Conservation (phyloP, 2,329 filamentous ascomycete species). For the Penicillium brevicompactum region DNA sequence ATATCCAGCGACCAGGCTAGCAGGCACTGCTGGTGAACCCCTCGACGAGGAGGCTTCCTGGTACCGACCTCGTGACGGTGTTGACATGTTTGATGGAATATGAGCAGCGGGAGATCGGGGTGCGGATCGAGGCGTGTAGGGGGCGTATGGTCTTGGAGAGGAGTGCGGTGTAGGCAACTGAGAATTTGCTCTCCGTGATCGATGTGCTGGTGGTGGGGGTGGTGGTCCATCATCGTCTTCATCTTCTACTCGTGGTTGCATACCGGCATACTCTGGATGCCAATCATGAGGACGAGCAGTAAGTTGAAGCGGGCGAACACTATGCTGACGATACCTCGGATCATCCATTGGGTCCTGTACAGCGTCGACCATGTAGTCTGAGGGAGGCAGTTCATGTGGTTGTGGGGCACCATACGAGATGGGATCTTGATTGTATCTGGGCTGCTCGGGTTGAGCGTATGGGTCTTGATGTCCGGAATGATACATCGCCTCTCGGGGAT, state of each 20-base stretch:
- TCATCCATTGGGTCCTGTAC: conserved; percentile 22
- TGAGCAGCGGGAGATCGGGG: neutral
- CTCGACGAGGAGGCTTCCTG: conserved; percentile 15
- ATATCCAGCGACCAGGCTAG: conserved; percentile 46
- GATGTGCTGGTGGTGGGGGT: conserved; percentile 40
- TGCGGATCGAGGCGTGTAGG: conserved; percentile 27
- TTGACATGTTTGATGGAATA: neutral
- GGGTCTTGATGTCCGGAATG: conserved; percentile 19
- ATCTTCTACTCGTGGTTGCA: conserved; percentile 53
- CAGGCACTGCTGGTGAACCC: conserved; percentile 37
- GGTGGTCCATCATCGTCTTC: conserved; percentile 43
- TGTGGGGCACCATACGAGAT: conserved; percentile 23
- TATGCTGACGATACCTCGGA: conserved; percentile 28
- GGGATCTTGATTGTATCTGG: conserved; percentile 25
- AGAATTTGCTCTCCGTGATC: conserved; percentile 33
- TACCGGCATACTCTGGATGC: conserved; percentile 43
- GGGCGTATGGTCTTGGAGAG: conserved; percentile 28
- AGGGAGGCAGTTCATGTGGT: conserved; percentile 19
- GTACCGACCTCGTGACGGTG: conserved; percentile 1
- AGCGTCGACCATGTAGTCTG: conserved; percentile 21
- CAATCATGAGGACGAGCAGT: conserved; percentile 30
- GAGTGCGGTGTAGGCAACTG: conserved; percentile 28
- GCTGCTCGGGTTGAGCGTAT: conserved; percentile 25
- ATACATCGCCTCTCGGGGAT: conserved; percentile 16
- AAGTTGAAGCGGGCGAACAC: conserved; percentile 27